Conservation (phyloP, 495 filamentous ascomycete genomes). For the Poronia punctata region DNA sequence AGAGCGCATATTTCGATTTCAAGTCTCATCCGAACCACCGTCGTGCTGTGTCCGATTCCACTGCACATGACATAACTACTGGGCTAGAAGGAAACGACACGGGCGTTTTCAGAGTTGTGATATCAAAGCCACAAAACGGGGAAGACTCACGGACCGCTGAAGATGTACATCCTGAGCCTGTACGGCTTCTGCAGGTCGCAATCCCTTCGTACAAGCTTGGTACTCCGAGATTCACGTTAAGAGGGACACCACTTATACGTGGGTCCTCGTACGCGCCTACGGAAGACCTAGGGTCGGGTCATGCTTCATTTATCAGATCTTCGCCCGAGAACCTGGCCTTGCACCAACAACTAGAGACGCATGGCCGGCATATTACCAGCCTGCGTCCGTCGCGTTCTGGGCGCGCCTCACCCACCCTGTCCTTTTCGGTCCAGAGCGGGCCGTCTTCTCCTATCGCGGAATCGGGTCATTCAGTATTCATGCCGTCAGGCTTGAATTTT, state of each 20-base stretch:
- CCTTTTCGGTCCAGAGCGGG: slow-evolving; percentile 15
- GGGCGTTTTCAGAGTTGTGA: slow-evolving; percentile 76
- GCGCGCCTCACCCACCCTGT: slow-evolving; percentile 16
- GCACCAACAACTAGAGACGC: slow-evolving; percentile 17
- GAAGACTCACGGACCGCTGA: slow-evolving; percentile 59
- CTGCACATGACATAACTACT: slow-evolving; percentile 35
- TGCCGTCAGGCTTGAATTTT: slow-evolving; percentile 41
- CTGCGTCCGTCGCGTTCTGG: slow-evolving; percentile 24
- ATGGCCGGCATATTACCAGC: slow-evolving; percentile 23
- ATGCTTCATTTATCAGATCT: slow-evolving; percentile 37
- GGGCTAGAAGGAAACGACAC: slow-evolving; percentile 46
- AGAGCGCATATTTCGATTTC: slow-evolving; percentile 22
- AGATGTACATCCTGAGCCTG: slow-evolving; percentile 35
- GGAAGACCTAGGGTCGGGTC: slow-evolving; percentile 40
- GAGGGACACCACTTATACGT: slow-evolving; percentile 73
- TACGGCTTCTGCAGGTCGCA: slow-evolving; percentile 63
- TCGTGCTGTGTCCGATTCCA: slow-evolving; percentile 44
- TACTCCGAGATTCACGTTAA: slow-evolving; percentile 70
- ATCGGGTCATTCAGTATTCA: slow-evolving; percentile 31
- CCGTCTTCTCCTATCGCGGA: slow-evolving; percentile 19
- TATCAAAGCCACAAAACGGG: slow-evolving; percentile 62
- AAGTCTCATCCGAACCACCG: slow-evolving; percentile 26
- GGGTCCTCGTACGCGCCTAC: slow-evolving; percentile 59
- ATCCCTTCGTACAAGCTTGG: slow-evolving; percentile 86
- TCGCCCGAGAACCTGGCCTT: slow-evolving; percentile 17